Evolutionary conservation across 2,329 filamentous ascomycete genomes (phyloP).

Genomic region (Diaporthe ilicicola): DNA sequence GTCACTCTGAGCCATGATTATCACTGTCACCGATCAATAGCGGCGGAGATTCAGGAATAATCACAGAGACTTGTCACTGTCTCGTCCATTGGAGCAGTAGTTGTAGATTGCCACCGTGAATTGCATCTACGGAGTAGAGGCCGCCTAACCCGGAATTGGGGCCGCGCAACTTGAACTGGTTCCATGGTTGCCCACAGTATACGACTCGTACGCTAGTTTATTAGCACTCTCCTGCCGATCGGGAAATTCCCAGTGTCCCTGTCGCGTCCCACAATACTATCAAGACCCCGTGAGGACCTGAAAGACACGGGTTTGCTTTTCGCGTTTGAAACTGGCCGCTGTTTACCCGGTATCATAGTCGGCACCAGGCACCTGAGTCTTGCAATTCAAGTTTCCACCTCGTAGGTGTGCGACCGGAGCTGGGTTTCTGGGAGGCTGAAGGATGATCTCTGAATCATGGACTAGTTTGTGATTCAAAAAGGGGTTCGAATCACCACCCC

Average conservation of each 20-base stretch:
- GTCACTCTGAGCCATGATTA: neutral
- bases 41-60: constrained; percentile 13
- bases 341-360: constrained; percentile 10
- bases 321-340: constrained; percentile 8
- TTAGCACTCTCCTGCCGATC: neutral
- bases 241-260: neutral
- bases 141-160: neutral
- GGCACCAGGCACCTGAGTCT: neutral
- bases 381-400: neutral
- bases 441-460: neutral
- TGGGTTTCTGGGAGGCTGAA: neutral
- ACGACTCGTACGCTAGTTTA: neutral
- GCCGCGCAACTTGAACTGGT: neutral
- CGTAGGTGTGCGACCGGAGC: neutral
- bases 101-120: neutral
- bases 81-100: neutral
- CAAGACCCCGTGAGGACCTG: neutral
- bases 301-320: neutral
- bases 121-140: neutral
- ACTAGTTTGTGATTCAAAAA: neutral
- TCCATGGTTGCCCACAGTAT: neutral
- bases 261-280: neutral
- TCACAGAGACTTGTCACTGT: neutral
- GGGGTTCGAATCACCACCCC: neutral
- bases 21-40: constrained; percentile 14